Conservation (phyloP, 2,329 filamentous ascomycete genomes). For the Penicillium rolfsii region DNA sequence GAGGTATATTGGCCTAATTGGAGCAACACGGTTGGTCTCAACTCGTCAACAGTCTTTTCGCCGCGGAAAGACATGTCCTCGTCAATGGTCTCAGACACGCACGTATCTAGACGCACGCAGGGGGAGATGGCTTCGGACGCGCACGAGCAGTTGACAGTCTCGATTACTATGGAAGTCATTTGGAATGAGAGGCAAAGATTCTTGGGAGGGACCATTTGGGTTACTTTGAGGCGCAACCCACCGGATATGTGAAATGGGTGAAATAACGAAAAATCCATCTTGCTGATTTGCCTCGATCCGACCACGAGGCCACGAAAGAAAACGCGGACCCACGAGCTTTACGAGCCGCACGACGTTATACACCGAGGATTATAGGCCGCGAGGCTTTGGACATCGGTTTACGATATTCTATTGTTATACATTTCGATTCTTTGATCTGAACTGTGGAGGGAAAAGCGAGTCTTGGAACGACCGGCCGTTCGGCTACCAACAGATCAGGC, state of each 20-base stretch:
- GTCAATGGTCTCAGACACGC: neutral
- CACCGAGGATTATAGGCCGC: slow-evolving; percentile 22
- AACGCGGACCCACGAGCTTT: slow-evolving; percentile 38
- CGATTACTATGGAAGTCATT: neutral
- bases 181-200: neutral
- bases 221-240: neutral
- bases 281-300: slow-evolving; percentile 19
- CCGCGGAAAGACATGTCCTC: slow-evolving; percentile 4
- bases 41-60: slow-evolving; percentile 2
- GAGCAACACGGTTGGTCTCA: slow-evolving; percentile 15
- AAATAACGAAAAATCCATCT: neutral
- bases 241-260: neutral
- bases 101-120: slow-evolving; percentile 3
- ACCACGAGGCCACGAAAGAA: slow-evolving; percentile 31
- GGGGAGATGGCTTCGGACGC: neutral
- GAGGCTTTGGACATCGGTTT: slow-evolving; percentile 18
- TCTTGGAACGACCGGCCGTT: neutral
- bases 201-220: neutral
- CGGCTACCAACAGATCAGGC: neutral
- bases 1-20: slow-evolving; percentile 18
- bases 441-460: slow-evolving; percentile 15
- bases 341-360: slow-evolving; percentile 38
- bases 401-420: slow-evolving; percentile 25
- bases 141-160: neutral
- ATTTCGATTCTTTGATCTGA: slow-evolving; percentile 22